Evolutionary conservation across 345 rosid species (phyloP), one percentile per base, ranked within the genome.

Genomic region (Theobroma cacao): DNA sequence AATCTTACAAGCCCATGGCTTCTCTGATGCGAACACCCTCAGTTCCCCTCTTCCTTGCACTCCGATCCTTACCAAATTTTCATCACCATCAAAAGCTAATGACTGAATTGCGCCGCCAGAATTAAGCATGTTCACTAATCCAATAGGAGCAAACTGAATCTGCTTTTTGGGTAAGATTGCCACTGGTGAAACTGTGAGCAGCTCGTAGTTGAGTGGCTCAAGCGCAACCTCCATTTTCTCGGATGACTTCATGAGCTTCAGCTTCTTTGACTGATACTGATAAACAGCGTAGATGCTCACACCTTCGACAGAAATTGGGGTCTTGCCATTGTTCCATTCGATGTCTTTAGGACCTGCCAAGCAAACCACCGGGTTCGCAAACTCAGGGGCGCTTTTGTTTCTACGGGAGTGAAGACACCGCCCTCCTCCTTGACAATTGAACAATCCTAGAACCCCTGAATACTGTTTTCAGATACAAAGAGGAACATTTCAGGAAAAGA

Each of bases 371-470:
- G 63, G 53, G 56, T 80, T 84, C 52, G 92, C 85, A 79, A 30
- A 93, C 59, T 88, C 52, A 14, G 98, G 86, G 47, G 85, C 85
- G 41, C 93, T 93, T 68, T 87, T 69, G 91, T 88, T 93, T 22
- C 89, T 86, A 22, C 97, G 74, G 12, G 88, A 79, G 82, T 90
- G 89, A 0, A 89, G 88, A 77, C 86, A 81, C 98, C 98, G 93
- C 1, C 98, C 98, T 76, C 98, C 98, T 75, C 98, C 96, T 87
- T 95, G 98, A 86, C 98, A 95, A 81, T 95, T 95, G 56, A 95
- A 95, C 58, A 84, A 91, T 60, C 98, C 95, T 12, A 95, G 78
- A n/a, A 94, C 86, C 72, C 97, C 98, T 12, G 89, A 88, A 62
- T 77, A 89, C 97, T 94, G 87, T 89, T 58, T 77, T 85, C 94